A percentile compares a stretch with the other conserved stretches of the same genome.
These are phyloP conservation scores for Hyphodiscus sp. DNA, from an alignment of 2,329 filamentous ascomycete species.

Conservation along the genomic window DNA sequence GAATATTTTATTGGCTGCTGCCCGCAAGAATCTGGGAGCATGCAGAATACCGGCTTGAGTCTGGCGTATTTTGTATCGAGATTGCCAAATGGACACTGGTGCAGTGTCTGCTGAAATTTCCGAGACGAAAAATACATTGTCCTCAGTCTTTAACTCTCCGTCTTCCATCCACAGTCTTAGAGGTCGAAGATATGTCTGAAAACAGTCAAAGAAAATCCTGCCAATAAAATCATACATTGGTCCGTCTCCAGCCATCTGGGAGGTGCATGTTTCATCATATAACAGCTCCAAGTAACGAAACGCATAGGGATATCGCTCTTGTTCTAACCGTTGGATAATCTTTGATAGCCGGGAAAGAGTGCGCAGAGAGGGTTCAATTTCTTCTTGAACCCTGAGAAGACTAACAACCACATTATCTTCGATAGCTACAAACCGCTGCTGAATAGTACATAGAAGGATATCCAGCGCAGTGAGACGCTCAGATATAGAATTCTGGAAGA, in stretches of 20 bases:
- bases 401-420: constrained; percentile 54
- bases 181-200: constrained; percentile 74
- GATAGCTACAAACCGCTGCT: constrained; percentile 53
- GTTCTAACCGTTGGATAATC: constrained; percentile 52
- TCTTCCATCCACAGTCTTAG: constrained; percentile 80
- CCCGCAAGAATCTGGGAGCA: constrained; percentile 68
- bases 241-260: constrained; percentile 63
- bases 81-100: constrained; percentile 65
- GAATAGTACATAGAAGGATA: constrained; percentile 47
- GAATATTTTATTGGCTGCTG: constrained; percentile 67
- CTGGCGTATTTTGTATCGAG: constrained; percentile 61
- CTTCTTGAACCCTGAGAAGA: constrained; percentile 53
- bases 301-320: constrained; percentile 32
- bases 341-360: constrained; percentile 54
- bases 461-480: constrained; percentile 53
- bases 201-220: constrained; percentile 70
- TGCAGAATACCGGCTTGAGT: constrained; percentile 55
- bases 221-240: constrained; percentile 57
- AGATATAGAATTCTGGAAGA: constrained; percentile 23
- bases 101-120: constrained; percentile 51
- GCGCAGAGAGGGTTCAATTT: constrained; percentile 46
- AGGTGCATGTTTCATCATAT: constrained; percentile 61
- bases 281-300: constrained; percentile 76
- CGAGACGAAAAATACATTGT: constrained; percentile 71
- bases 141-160: constrained; percentile 59